These are phyloP conservation scores for Pichia sp. DNA, from an alignment of 1,139 yeast genomes.

Conservation along the genomic window DNA sequence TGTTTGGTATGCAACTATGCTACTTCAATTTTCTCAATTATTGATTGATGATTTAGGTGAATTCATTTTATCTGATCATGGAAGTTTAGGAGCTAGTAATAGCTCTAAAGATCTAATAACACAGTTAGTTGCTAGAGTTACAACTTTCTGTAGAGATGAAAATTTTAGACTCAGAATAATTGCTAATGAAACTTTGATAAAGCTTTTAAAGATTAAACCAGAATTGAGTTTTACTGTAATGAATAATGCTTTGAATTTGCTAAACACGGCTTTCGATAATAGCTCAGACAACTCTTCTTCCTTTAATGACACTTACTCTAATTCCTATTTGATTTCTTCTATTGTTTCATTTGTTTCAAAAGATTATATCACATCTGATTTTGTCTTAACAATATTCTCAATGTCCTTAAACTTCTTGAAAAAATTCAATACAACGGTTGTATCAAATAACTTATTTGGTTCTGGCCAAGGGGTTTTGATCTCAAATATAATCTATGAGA, in stretches of 20 bases:
- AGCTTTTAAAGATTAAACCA: slow-evolving; percentile 26
- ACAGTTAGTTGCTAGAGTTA: slow-evolving; percentile 23
- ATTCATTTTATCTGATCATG: slow-evolving; percentile 26
- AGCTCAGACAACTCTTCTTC: slow-evolving; percentile 21
- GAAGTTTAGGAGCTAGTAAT: slow-evolving; percentile 15
- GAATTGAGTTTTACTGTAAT: slow-evolving; percentile 26
- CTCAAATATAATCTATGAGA: slow-evolving; percentile 36
- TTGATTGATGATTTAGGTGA: slow-evolving; percentile 26
- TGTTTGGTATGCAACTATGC: slow-evolving; percentile 23
- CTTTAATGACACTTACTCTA: slow-evolving; percentile 26
- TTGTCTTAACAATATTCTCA: slow-evolving; percentile 30
- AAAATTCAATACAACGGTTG: slow-evolving; percentile 32
- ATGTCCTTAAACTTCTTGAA: slow-evolving; percentile 29
- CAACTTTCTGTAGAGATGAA: slow-evolving; percentile 29
- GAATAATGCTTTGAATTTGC: slow-evolving; percentile 29
- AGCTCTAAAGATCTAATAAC: slow-evolving; percentile 23
- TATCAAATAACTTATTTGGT: slow-evolving; percentile 27
- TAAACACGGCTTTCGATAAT: slow-evolving; percentile 27
- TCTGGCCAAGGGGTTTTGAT: slow-evolving; percentile 34
- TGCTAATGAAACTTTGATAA: slow-evolving; percentile 29
- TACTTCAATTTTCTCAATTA: slow-evolving; percentile 23
- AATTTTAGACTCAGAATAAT: slow-evolving; percentile 32
- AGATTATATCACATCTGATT: slow-evolving; percentile 29
- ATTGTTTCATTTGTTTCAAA: slow-evolving; percentile 26
- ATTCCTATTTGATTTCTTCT: slow-evolving; percentile 26